Base-by-base conservation (phyloP, 768 basidiomycete species). In the Boletus bicolor region DNA sequence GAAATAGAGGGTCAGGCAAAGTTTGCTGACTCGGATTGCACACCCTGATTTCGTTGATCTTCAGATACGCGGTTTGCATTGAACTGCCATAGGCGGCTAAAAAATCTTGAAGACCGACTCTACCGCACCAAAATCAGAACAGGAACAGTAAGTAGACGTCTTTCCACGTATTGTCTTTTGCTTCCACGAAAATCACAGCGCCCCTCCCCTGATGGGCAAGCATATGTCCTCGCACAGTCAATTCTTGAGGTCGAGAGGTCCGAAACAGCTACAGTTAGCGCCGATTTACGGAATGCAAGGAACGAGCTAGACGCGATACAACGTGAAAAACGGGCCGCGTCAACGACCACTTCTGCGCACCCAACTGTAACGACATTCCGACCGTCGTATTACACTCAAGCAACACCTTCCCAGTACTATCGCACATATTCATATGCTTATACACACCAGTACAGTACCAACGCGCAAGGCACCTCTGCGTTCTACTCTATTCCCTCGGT, bases 21-120 rank as follows among this genome's bases (percentile, higher is more conserved):
- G 4, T 17, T n/a, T 21, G 5, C 14, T 49, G 42, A 11, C 1
- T 15, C 11, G 11, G 39, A 5, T 34, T 21, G 10, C 45, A 55
- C 11, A 52, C 43, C 34, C 51, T 60, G 57, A 53, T n/a, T 37
- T 55, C 4, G 17, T 46, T 30, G 1, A 21, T 30, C 14, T 43
- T 58, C 61, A 92, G 90, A 86, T 53, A 90, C 88, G 2, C 81
- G 76, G 60, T 83, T 87, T 65, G 87, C 88, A 2, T 60, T 92
- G 54, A 77, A 83, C 55, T 89, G 87, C 60, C 79, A 80, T 70
- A 79, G 75, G 63, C 80, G 89, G 41, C 77, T 78, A 30, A 75
- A 76, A 57, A 75, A 72, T 21, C 75, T 93, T 4, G 75, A 82
- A 55, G 74, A 79, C 26, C 81, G 86, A 49, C 87, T 90, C 67